Base-by-base conservation (phyloP, 2,329 filamentous ascomycete genomes). In the Eurotiales sp. region DNA sequence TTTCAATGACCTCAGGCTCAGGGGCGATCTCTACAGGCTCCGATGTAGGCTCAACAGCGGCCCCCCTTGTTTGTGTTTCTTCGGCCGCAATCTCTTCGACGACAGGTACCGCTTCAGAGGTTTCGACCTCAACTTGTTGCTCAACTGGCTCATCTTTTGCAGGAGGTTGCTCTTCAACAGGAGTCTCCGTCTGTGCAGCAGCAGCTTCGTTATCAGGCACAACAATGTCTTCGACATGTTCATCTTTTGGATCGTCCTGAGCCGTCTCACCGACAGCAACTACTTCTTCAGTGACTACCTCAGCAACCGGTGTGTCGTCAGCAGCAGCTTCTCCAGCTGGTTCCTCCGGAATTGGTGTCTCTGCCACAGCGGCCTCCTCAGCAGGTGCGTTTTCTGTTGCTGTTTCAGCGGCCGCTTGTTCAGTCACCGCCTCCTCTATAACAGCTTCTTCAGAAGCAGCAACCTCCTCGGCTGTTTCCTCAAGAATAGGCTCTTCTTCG, bases 361-460 rank as follows among this genome's bases (percentile, higher is more conserved):
- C 59, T 32, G 58, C 55, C 6, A 43, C 42, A 30, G 58, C 51
- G n/a, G 52, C 40, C 40, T 61, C 54, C 52, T 60, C 56, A 37
- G 43, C 46, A n/a, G 55, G 45, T 22, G 55, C 43, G 23, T 56
- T 47, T 44, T 55, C 52, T 30, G 30, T 19, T 43, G 52, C 29
- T 14, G 14, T 4, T 25, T 39, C 14, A 14, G 14, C 11, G 4
- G 23, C n/a, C 12, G 25, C 7, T 44, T 54, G 55, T 25, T 58
- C 61, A 45, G 50, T 42, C 41, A 56, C 37, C 22, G 56, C 42
- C 22, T 50, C 19, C 25, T 46, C 15, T 19, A 25, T 4, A 8
- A 15, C n/a, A 5, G n/a, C 23, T 22, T 37, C 34, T 37, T 37
- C 34, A 37, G 6, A 8, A 37, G 12, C 44, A 19, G 56, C 32